A percentile compares a stretch with the other conserved stretches of the same genome.
phyloP scores from a whole-genome alignment of 768 basidiomycete species.

The Tricholoma sp. region DNA sequence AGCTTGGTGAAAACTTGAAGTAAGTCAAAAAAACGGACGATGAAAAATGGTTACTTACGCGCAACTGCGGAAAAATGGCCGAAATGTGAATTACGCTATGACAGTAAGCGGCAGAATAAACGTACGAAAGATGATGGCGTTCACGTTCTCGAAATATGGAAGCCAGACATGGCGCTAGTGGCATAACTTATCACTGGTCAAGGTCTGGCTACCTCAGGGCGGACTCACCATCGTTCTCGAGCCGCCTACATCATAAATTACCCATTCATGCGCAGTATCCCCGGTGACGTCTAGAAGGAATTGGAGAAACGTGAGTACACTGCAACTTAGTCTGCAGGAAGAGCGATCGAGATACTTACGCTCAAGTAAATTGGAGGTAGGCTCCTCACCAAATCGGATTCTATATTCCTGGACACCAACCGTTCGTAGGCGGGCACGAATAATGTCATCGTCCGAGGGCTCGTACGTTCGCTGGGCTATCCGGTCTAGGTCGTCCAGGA shows the following conservation, averaged over 20 bases:
- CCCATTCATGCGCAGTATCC: constrained; percentile 47
- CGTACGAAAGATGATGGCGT: constrained; percentile 72
- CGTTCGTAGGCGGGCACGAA: constrained; percentile 64
- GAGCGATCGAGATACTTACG: background rate
- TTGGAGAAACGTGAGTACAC: background rate
- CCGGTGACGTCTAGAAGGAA: constrained; percentile 19
- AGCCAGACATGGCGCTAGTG: constrained; percentile 64
- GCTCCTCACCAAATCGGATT: constrained; percentile 39
- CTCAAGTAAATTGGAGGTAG: constrained; percentile 2
- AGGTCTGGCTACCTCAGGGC: constrained; percentile 8
- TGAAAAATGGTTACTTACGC: constrained; percentile 39
- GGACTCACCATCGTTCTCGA: constrained; percentile 46
- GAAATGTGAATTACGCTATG: constrained; percentile 1
- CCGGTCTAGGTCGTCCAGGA: constrained; percentile 61
- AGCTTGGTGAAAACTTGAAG: too few species aligned
- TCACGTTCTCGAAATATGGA: constrained; percentile 69
- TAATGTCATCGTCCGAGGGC: constrained; percentile 58
- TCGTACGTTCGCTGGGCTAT: constrained; percentile 51
- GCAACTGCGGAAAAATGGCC: constrained; percentile 32
- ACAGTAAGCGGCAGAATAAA: background rate
- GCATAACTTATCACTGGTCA: constrained; percentile 2
- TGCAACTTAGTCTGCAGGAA: too few species aligned
- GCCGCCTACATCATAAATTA: constrained; percentile 68
- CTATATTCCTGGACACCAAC: constrained; percentile 67
- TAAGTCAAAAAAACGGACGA: constrained; percentile 12